These are phyloP conservation scores for Trichoderma koningiopsis DNA, from an alignment of 2,329 filamentous ascomycete genomes.

Conservation along the genomic window DNA sequence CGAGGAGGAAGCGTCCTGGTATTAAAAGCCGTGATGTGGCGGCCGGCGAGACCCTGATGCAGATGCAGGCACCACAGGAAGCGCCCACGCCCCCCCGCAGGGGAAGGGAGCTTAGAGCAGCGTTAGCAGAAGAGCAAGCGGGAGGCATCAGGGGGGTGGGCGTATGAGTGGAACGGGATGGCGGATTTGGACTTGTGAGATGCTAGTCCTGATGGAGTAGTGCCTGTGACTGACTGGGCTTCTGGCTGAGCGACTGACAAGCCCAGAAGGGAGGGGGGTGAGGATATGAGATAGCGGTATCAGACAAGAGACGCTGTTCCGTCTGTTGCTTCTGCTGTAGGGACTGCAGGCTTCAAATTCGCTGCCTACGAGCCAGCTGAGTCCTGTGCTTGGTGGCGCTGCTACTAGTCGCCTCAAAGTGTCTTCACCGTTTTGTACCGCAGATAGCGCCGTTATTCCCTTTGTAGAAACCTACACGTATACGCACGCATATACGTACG, in stretches of 20 bases:
- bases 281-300: neutral
- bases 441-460: neutral
- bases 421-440: neutral
- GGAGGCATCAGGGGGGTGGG: neutral
- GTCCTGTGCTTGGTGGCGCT: neutral
- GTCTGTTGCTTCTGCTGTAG: neutral
- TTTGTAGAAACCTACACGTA: neutral
- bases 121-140: slow-evolving; percentile 18
- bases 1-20: slow-evolving; percentile 26
- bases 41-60: slow-evolving; percentile 27
- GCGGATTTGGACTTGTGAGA: neutral
- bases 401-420: neutral
- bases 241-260: neutral
- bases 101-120: slow-evolving; percentile 13
- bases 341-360: neutral
- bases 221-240: neutral
- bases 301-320: too few species aligned
- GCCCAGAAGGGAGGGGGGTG: neutral
- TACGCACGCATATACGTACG: neutral
- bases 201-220: neutral
- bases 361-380: neutral
- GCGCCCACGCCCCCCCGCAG: slow-evolving; percentile 26
- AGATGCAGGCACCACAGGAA: slow-evolving; percentile 28
- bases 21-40: slow-evolving; percentile 27
- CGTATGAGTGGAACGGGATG: neutral